A percentile compares a stretch with the other conserved stretches of the same genome.
phyloP scores from a whole-genome alignment of 2,329 filamentous ascomycete genomes.

The Cryphonectria nitschkei region DNA sequence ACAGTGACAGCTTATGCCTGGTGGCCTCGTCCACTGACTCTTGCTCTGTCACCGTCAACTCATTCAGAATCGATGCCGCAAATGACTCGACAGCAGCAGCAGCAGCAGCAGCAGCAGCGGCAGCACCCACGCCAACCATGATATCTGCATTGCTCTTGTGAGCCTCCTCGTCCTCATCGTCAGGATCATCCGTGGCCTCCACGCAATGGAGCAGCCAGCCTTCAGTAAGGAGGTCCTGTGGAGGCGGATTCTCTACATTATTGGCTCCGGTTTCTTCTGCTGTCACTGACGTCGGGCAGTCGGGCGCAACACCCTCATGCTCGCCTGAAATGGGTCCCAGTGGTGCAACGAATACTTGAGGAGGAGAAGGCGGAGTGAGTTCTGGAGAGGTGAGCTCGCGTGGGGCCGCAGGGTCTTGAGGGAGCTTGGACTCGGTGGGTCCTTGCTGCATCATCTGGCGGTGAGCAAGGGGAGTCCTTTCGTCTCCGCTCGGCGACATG shows the following conservation, averaged over 20 bases:
- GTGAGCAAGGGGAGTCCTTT: constrained; percentile 15
- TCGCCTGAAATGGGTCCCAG: neutral
- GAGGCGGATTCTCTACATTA: neutral
- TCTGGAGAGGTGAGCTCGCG: neutral
- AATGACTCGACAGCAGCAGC: constrained; percentile 11
- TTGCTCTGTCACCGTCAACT: neutral
- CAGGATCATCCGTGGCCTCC: neutral
- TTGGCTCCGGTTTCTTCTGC: neutral
- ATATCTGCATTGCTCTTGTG: neutral
- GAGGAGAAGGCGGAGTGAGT: too few relatives aligned
- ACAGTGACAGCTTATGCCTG: constrained; percentile 17
- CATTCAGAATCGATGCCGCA: neutral
- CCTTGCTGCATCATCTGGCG: constrained; percentile 2
- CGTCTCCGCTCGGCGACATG: neutral
- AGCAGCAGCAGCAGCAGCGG: neutral
- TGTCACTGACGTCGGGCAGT: neutral
- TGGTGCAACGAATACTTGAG: neutral
- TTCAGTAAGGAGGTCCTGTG: neutral
- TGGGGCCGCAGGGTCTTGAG: neutral
- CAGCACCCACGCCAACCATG: neutral
- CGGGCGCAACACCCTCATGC: neutral
- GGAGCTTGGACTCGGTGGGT: neutral
- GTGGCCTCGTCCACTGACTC: neutral
- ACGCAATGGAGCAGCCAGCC: constrained; percentile 21
- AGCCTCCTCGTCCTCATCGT: neutral